A percentile compares a stretch with the other conserved stretches of the same genome.
phyloP scores from a whole-genome alignment of 2,329 filamentous ascomycete genomes.

The Plectosphaerella cucumerina region DNA sequence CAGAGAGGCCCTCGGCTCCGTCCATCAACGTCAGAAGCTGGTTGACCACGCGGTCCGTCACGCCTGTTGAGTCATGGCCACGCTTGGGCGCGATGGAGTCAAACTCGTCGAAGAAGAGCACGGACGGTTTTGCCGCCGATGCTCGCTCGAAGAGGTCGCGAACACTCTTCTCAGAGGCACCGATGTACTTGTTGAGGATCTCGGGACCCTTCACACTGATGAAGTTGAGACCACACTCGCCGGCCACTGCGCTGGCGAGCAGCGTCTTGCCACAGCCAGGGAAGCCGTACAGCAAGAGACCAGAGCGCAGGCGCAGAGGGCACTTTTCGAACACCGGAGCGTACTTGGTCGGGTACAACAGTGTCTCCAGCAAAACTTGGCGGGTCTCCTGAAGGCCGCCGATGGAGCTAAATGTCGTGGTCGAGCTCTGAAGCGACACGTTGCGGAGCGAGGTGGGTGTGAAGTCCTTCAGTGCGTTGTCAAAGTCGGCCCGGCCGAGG shows the following conservation, averaged over 20 bases:
- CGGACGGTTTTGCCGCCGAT: conserved; percentile 83
- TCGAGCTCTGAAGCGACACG: conserved; percentile 88
- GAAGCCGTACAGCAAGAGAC: conserved; percentile 88
- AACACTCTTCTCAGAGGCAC: conserved; percentile 93
- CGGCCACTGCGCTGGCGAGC: conserved; percentile 92
- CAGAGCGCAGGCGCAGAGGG: conserved; percentile 88
- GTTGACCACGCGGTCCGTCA: conserved; percentile 98
- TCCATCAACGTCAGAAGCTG: conserved; percentile 99
- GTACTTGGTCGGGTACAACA: conserved; percentile 97
- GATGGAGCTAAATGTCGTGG: conserved; percentile 87
- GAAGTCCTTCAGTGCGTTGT: conserved; percentile 81
- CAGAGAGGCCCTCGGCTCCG: conserved; percentile 88
- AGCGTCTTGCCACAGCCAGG: conserved; percentile 96
- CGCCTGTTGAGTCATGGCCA: conserved; percentile 93
- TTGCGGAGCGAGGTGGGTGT: conserved; percentile 93
- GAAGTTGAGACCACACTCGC: conserved; percentile 96
- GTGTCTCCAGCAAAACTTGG: conserved; percentile 86
- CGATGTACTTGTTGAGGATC: conserved; percentile 98
- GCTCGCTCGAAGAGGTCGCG: conserved; percentile 93
- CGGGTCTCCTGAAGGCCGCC: conserved; percentile 84
- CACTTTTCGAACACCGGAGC: conserved; percentile 97
- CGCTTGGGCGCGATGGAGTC: conserved; percentile 96
- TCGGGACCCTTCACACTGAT: conserved; percentile 98
- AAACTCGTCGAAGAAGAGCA: conserved; percentile 98
- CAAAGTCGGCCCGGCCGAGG: conserved; percentile 73